Percentiles rank a stretch among this genome's conserved stretches.
Evolutionary conservation across 1,284 basidiomycete species (phyloP).

Genomic region (Cutaneotrichosporon mucoides): DNA sequence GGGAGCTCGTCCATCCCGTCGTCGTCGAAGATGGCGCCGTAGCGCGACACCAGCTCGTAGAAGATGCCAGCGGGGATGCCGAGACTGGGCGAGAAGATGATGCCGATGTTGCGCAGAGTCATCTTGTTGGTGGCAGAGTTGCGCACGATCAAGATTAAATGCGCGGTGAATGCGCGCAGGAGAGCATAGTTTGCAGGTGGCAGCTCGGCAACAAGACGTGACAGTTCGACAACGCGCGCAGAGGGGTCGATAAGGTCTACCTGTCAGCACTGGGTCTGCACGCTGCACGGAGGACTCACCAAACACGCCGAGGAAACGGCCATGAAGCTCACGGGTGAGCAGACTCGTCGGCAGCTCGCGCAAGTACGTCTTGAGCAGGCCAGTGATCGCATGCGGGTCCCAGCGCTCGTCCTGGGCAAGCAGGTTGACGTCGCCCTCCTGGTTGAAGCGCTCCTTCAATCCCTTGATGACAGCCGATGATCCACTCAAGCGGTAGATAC

Average conservation of each 20-base stretch:
- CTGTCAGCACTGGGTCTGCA: no score
- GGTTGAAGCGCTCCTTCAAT: constrained; percentile 88
- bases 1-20: constrained; percentile 44
- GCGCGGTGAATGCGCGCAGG: constrained; percentile 84
- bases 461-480: constrained; percentile 91
- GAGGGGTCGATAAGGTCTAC: constrained; percentile 82
- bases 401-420: constrained; percentile 79
- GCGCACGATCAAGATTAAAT: constrained; percentile 90
- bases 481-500: constrained; percentile 91
- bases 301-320: constrained; percentile 82
- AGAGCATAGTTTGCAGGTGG: constrained; percentile 92
- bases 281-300: constrained; percentile 69
- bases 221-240: constrained; percentile 81
- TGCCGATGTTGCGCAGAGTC: constrained; percentile 97
- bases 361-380: constrained; percentile 82
- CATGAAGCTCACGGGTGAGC: constrained; percentile 83
- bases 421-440: constrained; percentile 88
- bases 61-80: constrained; percentile 93
- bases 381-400: constrained; percentile 93
- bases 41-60: constrained; percentile 85
- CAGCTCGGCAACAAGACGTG: constrained; percentile 75
- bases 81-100: constrained; percentile 92
- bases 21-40: constrained; percentile 78
- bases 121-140: constrained; percentile 92
- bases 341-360: constrained; percentile 86